Evolutionary conservation across 208 protist genomes (phyloP).

Genomic region (Crithidia mellificae): DNA sequence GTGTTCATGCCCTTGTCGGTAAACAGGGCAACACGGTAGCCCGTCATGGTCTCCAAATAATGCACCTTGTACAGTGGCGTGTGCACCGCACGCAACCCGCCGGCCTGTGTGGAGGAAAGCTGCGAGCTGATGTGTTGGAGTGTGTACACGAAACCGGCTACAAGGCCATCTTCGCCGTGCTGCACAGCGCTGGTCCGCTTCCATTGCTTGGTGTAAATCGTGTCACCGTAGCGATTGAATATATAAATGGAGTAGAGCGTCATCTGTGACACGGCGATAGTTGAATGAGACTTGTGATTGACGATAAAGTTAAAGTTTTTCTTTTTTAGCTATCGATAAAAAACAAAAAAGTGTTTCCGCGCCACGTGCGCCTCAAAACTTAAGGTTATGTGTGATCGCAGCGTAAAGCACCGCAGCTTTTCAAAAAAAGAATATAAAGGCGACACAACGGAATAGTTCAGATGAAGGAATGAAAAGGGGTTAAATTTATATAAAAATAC

Average conservation of each 20-base stretch:
- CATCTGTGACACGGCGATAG: too few species aligned
- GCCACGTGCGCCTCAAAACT: too few species aligned
- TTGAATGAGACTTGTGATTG: too few species aligned
- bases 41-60: constrained; percentile 86
- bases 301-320: too few species aligned
- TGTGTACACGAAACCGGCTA: constrained; percentile 88
- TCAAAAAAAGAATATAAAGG: too few species aligned
- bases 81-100: constrained; percentile 67
- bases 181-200: constrained; percentile 64
- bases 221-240: constrained; percentile 88
- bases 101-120: constrained; percentile 56
- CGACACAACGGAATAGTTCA: too few species aligned
- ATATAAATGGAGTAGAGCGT: constrained; percentile 86
- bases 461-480: too few species aligned
- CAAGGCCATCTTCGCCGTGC: constrained; percentile 80
- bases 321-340: background rate
- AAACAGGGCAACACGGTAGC: constrained; percentile 78
- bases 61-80: constrained; percentile 89
- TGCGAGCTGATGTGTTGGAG: constrained; percentile 87
- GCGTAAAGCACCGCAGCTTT: too few species aligned
- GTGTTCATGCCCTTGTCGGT: constrained; percentile 68
- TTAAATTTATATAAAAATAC: background rate
- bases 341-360: background rate
- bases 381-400: too few species aligned
- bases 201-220: constrained; percentile 86